Percentiles rank a stretch among this genome's conserved stretches.
These are phyloP conservation scores for Paratinospora sagittata DNA, from an alignment of 164 flowering plant genomes.

Conservation along the genomic window DNA sequence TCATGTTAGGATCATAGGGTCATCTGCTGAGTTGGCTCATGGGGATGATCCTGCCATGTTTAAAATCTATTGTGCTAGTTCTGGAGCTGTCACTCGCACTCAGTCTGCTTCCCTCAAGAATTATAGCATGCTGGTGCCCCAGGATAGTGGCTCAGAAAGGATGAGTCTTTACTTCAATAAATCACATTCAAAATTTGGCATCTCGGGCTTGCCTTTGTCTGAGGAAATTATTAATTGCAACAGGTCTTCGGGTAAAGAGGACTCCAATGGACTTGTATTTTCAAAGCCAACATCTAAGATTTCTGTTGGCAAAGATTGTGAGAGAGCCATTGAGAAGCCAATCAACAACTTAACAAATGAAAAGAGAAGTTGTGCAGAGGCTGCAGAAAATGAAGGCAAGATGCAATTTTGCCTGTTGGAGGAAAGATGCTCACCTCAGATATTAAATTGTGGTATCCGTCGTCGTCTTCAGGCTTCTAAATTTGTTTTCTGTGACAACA, in stretches of 20 bases:
- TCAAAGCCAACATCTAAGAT: constrained; percentile 1
- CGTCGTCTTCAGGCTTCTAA: constrained; percentile 30
- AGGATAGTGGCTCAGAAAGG: constrained; percentile 1
- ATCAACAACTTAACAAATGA: not conserved
- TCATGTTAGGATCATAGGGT: constrained; percentile 11
- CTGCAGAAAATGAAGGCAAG: constrained; percentile 23
- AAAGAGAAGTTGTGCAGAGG: constrained; percentile 14
- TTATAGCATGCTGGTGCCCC: constrained; percentile 40
- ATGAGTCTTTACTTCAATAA: constrained; percentile 3
- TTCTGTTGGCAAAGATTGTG: constrained; percentile 6
- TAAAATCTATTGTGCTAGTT: constrained; percentile 17
- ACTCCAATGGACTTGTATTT: constrained; percentile 1
- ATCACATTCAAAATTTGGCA: constrained; percentile 10
- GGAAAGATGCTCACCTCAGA: constrained; percentile 24
- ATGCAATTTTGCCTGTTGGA: constrained; percentile 18
- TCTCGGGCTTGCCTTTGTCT: constrained; percentile 4
- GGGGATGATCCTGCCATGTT: constrained; percentile 17
- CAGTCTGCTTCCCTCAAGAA: constrained; percentile 37
- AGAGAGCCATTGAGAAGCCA: constrained; percentile 8
- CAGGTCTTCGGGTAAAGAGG: constrained; percentile 13
- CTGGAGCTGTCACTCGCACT: constrained; percentile 24
- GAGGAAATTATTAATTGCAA: constrained; percentile 11
- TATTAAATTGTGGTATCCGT: constrained; percentile 21
- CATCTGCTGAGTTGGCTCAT: constrained; percentile 11
- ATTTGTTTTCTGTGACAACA: constrained; percentile 13